phyloP scores from a whole-genome alignment of 768 basidiomycete genomes.

The Steccherinum ochraceum region DNA sequence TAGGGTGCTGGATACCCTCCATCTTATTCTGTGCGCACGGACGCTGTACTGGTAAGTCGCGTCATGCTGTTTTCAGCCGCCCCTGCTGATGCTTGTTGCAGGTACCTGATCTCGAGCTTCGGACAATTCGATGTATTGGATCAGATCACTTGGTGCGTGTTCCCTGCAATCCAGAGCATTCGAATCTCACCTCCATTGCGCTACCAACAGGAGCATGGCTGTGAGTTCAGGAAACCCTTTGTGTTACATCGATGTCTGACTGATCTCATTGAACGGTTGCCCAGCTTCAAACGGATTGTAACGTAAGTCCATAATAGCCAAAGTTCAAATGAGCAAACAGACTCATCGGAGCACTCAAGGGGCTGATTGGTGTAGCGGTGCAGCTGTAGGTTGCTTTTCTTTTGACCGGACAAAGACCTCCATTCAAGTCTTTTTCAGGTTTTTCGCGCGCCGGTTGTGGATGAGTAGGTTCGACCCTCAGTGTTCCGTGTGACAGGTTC shows the following conservation, averaged over 20 bases:
- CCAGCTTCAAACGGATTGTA: conserved; percentile 47
- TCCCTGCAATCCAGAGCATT: too few relatives aligned
- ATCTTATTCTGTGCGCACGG: conserved; percentile 37
- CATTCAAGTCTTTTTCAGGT: conserved; percentile 24
- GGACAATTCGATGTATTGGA: conserved; percentile 29
- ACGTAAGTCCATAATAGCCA: conserved; percentile 27
- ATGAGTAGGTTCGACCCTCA: conserved; percentile 28
- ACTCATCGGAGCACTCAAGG: conserved; percentile 9
- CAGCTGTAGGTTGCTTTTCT: conserved; percentile 20
- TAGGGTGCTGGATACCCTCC: conserved; percentile 38
- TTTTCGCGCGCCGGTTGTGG: conserved; percentile 48
- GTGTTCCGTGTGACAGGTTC: neutral
- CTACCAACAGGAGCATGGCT: conserved; percentile 12
- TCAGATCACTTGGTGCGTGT: conserved; percentile 34
- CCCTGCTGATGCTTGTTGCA: conserved; percentile 11
- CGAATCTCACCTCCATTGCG: neutral
- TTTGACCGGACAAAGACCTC: conserved; percentile 22
- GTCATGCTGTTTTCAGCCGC: neutral
- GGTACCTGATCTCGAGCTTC: conserved; percentile 43
- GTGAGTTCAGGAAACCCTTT: conserved; percentile 10
- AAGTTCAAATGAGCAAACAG: neutral
- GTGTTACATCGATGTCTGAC: neutral
- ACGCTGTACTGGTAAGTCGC: conserved; percentile 38
- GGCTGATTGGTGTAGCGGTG: conserved; percentile 43
- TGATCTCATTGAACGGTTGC: neutral